These are phyloP conservation scores for Exophiala sideris DNA, from an alignment of 2,329 filamentous ascomycete species.

Conservation along the genomic window DNA sequence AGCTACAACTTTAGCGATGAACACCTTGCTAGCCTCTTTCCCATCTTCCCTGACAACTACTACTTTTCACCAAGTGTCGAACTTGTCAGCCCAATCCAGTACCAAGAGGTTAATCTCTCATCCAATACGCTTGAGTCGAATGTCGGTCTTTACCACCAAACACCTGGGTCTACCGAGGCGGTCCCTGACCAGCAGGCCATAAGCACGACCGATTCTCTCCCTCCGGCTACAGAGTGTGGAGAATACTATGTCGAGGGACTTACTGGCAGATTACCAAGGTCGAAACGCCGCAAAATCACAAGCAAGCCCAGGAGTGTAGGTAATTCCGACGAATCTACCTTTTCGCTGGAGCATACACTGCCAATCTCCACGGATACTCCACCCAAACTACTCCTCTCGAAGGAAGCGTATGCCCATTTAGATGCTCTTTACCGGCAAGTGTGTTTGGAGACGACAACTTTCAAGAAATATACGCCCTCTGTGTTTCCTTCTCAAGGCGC, in stretches of 20 bases:
- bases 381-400: background rate
- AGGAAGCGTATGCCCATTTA: constrained; percentile 1
- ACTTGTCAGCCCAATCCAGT: constrained; percentile 2
- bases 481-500: constrained; percentile 6
- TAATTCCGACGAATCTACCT: background rate
- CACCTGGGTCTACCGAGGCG: background rate
- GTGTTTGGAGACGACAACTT: background rate
- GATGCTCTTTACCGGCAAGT: background rate
- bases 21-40: constrained; percentile 1
- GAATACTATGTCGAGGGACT: constrained; percentile 33
- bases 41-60: constrained; percentile 7
- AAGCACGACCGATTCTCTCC: background rate
- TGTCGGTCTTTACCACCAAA: background rate
- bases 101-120: background rate
- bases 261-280: constrained; percentile 28
- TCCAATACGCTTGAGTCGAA: background rate
- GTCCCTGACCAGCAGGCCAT: background rate
- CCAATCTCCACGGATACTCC: background rate
- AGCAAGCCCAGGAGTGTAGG: background rate
- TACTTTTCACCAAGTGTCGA: constrained; percentile 7
- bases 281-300: constrained; percentile 17
- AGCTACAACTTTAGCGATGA: constrained; percentile 4
- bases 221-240: constrained; percentile 2
- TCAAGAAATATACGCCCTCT: background rate
- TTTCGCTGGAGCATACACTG: background rate